Evolutionary conservation across 106 monocot genomes (phyloP), one percentile per base, ranked within the genome.

Genomic region (Dactylorhiza incarnata): DNA sequence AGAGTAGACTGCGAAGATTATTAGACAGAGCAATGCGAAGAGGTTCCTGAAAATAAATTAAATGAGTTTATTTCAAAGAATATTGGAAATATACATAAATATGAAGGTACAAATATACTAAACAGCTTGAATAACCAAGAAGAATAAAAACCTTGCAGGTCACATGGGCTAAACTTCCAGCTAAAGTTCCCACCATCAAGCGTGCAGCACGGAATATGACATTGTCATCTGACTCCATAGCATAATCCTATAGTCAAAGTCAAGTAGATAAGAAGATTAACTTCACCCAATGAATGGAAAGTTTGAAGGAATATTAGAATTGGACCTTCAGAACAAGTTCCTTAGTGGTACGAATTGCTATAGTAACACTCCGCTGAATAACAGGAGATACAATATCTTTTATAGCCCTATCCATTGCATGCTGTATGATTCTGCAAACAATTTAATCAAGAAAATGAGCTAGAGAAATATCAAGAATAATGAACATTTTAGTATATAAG

Each of bases 91-190:
- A 16, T 50, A 49, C 50, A 68, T 53, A 72, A 43, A 68, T 9
- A 46, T 55, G 25, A 68, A 51, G 17, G 58, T 24, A 10, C 37
- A 16, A 71, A 71, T 29, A 49, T 11, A 68, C 22, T 80, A 47
- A 48, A 72, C 45, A 29, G 29, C 0, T 45, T 69, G 69, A 69
- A 69, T 44, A 46, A 37, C 43, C 0, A 53, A 25, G 37, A 72
- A 46, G 45, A 76, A 14, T 61, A 61, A 68, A 63, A 25, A 99
- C 97, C 97, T 99, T 99, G 94, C 91, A 99, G 56, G 97, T 94
- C 63, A 94, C 94, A 89, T 99, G 94, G 25, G 97, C 94, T 71
- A 99, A 82, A 83, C 97, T 99, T 82, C 94, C 94, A 80, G 94
- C 91, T 85, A 99, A 83, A 73, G 87, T 89, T 45, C 84, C 87